Evolutionary conservation across 208 protist genomes (phyloP).

Genomic region (Leishmania amazonensis): DNA sequence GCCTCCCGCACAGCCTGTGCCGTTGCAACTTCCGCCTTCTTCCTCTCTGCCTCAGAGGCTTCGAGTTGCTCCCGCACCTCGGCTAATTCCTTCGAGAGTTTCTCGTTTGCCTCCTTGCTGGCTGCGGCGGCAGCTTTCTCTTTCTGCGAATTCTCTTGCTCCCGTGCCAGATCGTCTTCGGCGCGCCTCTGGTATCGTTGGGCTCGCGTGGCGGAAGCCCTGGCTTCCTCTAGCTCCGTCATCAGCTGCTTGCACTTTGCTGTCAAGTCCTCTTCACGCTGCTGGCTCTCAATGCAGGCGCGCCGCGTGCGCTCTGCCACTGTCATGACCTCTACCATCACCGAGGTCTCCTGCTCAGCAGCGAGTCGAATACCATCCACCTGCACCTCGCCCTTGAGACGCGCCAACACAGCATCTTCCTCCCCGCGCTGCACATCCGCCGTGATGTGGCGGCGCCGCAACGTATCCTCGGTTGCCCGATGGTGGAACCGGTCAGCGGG

Average conservation of each 20-base stretch:
- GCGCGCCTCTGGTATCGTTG: conserved; percentile 25
- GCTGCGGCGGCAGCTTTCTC: conserved; percentile 6
- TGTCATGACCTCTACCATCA: conserved; percentile 29
- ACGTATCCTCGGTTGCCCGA: conserved; percentile 41
- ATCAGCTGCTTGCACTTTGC: conserved; percentile 35
- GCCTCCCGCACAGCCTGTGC: conserved; percentile 11
- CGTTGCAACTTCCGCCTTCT: conserved; percentile 19
- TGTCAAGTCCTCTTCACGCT: conserved; percentile 34
- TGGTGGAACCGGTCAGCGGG: conserved; percentile 39
- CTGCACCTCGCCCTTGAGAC: conserved; percentile 29
- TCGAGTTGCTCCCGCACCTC: conserved; percentile 27
- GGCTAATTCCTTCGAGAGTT: conserved; percentile 30
- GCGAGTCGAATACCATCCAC: conserved; percentile 18
- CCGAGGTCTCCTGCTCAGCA: conserved; percentile 29
- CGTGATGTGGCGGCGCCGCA: conserved; percentile 35
- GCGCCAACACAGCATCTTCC: conserved; percentile 30
- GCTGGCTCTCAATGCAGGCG: conserved; percentile 23
- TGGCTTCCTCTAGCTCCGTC: conserved; percentile 36
- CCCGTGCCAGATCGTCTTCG: conserved; percentile 41
- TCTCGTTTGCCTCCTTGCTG: conserved; percentile 9
- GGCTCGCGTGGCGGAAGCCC: conserved; percentile 34
- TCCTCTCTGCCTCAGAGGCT: conserved; percentile 19
- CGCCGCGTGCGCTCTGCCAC: conserved; percentile 23
- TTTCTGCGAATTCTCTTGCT: conserved; percentile 14
- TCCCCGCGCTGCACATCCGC: conserved; percentile 29